A percentile compares a stretch with the other conserved stretches of the same genome.
Evolutionary conservation across 139 green algal species (phyloP).

Genomic region (Marvania coccoides): DNA sequence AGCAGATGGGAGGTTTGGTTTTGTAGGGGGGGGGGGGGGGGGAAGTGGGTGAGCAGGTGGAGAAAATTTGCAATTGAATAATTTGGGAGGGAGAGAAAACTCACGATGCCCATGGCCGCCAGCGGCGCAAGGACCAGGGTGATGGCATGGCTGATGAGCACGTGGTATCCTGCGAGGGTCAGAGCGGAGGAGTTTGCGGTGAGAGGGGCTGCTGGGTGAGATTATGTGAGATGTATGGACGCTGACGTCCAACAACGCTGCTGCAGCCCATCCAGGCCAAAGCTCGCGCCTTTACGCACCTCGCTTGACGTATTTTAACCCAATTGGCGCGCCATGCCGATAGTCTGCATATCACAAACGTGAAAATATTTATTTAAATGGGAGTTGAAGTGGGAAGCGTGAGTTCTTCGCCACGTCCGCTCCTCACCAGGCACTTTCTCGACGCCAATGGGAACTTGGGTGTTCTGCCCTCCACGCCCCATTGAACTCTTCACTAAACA

Average conservation of each 20-base stretch:
- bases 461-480: neutral
- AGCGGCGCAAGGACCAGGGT: conserved; percentile 63
- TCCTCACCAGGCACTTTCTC: neutral
- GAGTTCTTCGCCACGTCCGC: too few species aligned
- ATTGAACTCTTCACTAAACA: too few species aligned
- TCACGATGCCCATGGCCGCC: conserved; percentile 38
- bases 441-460: neutral
- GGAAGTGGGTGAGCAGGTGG: neutral
- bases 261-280: too few species aligned
- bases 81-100: neutral
- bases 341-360: conserved; percentile 33
- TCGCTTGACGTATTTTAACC: conserved; percentile 85
- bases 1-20: too few species aligned
- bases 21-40: neutral
- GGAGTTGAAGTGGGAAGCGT: too few species aligned
- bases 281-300: neutral
- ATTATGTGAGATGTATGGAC: neutral
- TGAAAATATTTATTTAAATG: neutral
- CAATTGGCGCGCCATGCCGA: conserved; percentile 41
- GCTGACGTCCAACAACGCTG: too few species aligned
- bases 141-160: conserved; percentile 55
- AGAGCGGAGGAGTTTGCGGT: neutral
- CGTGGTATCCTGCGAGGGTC: conserved; percentile 61
- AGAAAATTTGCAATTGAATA: too few species aligned
- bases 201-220: neutral